These are phyloP conservation scores for Penstemon davidsonii DNA, from an alignment of 257 asterid genomes.

Conservation along the genomic window DNA sequence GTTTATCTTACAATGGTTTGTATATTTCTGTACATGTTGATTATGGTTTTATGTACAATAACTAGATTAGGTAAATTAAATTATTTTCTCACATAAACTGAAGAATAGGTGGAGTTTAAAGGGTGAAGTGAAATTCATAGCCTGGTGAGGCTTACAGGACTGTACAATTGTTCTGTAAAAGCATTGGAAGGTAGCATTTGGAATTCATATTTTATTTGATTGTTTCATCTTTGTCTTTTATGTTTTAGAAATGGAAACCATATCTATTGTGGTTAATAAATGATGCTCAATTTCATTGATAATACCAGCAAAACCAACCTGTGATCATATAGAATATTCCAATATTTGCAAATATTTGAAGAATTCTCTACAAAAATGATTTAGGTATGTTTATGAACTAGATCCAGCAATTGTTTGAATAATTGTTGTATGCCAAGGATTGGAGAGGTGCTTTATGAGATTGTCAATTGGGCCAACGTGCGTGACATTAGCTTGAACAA, in stretches of 20 bases:
- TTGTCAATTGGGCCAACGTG: slow-evolving; percentile 86
- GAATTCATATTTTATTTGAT: no score
- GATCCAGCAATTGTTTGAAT: slow-evolving; percentile 58
- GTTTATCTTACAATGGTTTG: not conserved
- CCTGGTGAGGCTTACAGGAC: not conserved
- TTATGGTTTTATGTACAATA: not conserved
- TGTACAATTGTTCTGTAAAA: no score
- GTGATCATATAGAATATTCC: no score
- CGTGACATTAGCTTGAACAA: slow-evolving; percentile 85
- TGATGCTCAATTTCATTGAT: no score
- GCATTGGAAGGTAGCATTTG: no score
- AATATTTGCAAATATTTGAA: not conserved
- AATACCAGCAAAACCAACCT: no score
- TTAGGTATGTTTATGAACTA: slow-evolving; percentile 34
- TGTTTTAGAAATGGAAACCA: no score
- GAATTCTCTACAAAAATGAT: not conserved
- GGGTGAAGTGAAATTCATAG: not conserved
- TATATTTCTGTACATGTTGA: not conserved
- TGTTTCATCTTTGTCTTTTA: no score
- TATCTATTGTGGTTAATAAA: no score
- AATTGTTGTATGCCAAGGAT: slow-evolving; percentile 85
- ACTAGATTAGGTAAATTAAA: not conserved
- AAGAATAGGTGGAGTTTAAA: not conserved
- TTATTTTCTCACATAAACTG: not conserved
- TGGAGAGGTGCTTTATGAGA: slow-evolving; percentile 67